A percentile compares a stretch with the other conserved stretches of the same genome.
Evolutionary conservation across 176 grass and related monocot genomes (phyloP).

Genomic region (Carex parvula): DNA sequence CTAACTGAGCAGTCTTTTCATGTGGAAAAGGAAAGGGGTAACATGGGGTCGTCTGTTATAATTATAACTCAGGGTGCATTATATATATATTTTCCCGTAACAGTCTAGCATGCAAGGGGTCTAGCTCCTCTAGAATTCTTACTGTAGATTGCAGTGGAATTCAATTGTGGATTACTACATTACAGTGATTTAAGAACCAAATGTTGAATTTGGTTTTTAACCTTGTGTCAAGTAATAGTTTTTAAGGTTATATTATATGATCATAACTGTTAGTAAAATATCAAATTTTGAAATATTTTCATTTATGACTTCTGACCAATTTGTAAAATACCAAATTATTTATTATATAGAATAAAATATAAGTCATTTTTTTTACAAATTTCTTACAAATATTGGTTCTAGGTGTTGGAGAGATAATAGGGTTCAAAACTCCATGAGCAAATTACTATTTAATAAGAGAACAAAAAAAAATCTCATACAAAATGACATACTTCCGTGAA

Average conservation of each 20-base stretch:
- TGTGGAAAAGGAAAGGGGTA: constrained; percentile 28
- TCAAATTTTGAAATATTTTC: neutral
- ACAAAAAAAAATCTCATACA: too few species aligned
- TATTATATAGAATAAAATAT: neutral
- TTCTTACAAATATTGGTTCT: neutral
- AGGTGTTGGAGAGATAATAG: neutral
- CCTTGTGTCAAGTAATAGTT: neutral
- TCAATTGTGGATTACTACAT: neutral
- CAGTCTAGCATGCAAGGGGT: neutral
- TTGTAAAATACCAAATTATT: neutral
- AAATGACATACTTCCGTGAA: too few species aligned
- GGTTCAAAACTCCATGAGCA: too few species aligned
- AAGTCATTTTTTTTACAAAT: neutral
- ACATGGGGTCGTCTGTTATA: neutral
- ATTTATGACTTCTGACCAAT: neutral
- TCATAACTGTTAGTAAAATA: neutral
- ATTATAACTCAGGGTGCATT: constrained; percentile 17
- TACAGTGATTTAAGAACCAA: neutral
- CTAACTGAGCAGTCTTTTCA: constrained; percentile 30
- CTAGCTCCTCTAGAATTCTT: constrained; percentile 2
- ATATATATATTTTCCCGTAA: constrained; percentile 23
- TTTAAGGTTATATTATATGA: neutral
- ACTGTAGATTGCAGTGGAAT: neutral
- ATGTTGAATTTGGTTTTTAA: neutral
- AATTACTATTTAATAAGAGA: too few species aligned